Evolutionary conservation across 805 yeast genomes (phyloP), one percentile per base, ranked within the genome.

Genomic region (Ogataea parapolymorpha): DNA sequence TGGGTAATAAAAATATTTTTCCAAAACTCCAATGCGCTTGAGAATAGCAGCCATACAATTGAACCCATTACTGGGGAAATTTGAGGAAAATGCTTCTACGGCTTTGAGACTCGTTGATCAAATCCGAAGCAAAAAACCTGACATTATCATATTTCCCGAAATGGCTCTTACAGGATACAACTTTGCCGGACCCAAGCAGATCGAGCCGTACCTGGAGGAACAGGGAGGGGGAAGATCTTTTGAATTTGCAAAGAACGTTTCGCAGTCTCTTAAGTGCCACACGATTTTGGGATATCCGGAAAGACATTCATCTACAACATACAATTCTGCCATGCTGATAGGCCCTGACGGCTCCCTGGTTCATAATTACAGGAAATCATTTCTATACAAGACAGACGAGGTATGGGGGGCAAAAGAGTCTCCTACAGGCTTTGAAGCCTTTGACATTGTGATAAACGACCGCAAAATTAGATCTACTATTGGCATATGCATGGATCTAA

Each of bases 401-500:
- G 65, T 52, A 0, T 89, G 95, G 93, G 95, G 93, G 0, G 81
- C 88, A 41, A 46, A 56, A 2, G 95, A 85, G 54, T 81, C 82
- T 35, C 82, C 84, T 0, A 62, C 58, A 2, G 79, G 78, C 0
- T 89, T 88, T 53, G 61, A 66, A 18, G 58, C 73, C 1, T 74
- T 83, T 35, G 68, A 67, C 4, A 51, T 82, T 30, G 51, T 53
- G 4, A 59, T 75, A 15, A 54, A 57, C 15, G 56, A 55, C 14
- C 35, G 35, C 12, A 37, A 16, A 4, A 50, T 75, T 6, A 71
- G 59, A 26, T 66, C 83, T 1, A 72, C 80, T 25, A 69, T 90
- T 40, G 98, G 96, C 0, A 88, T 90, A 5, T 90, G 98, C 59
- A 90, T 90, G 97, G 98, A 90, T 63, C 61, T 90, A 46, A 89